Evolutionary conservation across 768 basidiomycete species (phyloP).

Genomic region (Mrakia frigida): DNA sequence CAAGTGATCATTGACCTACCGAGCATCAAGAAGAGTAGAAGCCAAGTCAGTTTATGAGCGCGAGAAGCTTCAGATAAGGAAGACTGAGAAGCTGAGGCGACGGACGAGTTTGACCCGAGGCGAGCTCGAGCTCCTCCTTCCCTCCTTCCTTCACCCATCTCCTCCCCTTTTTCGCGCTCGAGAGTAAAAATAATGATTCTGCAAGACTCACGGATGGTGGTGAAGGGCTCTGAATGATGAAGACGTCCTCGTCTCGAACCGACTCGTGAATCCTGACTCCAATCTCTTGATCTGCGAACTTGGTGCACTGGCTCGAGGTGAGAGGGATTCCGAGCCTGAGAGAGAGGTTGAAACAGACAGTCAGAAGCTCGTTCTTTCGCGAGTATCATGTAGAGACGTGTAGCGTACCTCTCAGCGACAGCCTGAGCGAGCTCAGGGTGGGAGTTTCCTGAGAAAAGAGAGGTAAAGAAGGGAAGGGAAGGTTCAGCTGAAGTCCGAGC

Average conservation of each 20-base stretch:
- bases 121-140: conserved; percentile 1
- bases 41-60: neutral
- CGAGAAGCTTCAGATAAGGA: neutral
- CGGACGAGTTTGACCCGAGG: conserved; percentile 15
- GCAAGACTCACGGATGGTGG: conserved; percentile 62
- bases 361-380: neutral
- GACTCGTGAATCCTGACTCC: conserved; percentile 87
- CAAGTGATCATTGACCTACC: conserved; percentile 46
- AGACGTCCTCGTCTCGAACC: conserved; percentile 96
- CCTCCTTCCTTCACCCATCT: neutral
- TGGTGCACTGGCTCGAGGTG: conserved; percentile 31
- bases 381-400: conserved; percentile 39
- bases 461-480: neutral
- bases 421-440: conserved; percentile 94
- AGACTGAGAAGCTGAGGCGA: neutral
- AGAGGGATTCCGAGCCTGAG: conserved; percentile 32
- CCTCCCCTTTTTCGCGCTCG: neutral
- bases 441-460: conserved; percentile 67
- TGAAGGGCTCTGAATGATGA: conserved; percentile 76
- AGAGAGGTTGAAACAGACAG: neutral
- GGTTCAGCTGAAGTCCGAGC: conserved; percentile 3
- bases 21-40: neutral
- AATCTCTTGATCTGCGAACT: conserved; percentile 54
- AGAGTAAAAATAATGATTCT: conserved; percentile 52
- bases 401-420: conserved; percentile 89